These are phyloP conservation scores for Saccharomyces hybrid DNA, from an alignment of 1,139 yeast species.

Conservation along the genomic window DNA sequence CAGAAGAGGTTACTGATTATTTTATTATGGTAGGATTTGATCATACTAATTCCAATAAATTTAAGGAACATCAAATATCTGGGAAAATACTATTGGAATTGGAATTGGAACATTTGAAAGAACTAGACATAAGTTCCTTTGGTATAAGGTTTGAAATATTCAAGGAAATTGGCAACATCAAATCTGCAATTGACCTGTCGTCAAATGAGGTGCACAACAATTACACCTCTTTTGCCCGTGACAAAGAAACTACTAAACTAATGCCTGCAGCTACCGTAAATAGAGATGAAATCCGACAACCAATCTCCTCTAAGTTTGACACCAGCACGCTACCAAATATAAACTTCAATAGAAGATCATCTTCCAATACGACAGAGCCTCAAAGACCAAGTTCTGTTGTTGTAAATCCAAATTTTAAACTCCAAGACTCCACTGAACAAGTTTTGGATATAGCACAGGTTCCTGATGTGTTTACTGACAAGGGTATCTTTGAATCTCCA, in stretches of 20 bases:
- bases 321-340: background rate
- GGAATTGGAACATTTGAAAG: conserved; percentile 79
- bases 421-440: conserved; percentile 37
- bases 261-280: conserved; percentile 24
- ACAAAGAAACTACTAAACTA: conserved; percentile 6
- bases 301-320: background rate
- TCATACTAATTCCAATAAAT: conserved; percentile 59
- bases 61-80: conserved; percentile 78
- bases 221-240: background rate
- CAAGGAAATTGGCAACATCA: conserved; percentile 73
- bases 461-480: conserved; percentile 11
- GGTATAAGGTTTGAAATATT: conserved; percentile 91
- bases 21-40: conserved; percentile 71
- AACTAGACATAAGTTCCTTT: conserved; percentile 81
- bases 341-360: background rate
- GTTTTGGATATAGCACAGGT: conserved; percentile 29
- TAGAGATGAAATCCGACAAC: conserved; percentile 3
- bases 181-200: conserved; percentile 10
- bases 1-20: conserved; percentile 73
- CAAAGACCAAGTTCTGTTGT: conserved; percentile 3
- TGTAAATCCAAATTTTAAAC: conserved; percentile 5
- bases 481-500: conserved; percentile 44
- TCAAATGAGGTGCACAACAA: background rate
- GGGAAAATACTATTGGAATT: conserved; percentile 79
- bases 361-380: background rate